Evolutionary conservation across 2,329 filamentous ascomycete genomes (phyloP).

Genomic region (Alternaria sp.): DNA sequence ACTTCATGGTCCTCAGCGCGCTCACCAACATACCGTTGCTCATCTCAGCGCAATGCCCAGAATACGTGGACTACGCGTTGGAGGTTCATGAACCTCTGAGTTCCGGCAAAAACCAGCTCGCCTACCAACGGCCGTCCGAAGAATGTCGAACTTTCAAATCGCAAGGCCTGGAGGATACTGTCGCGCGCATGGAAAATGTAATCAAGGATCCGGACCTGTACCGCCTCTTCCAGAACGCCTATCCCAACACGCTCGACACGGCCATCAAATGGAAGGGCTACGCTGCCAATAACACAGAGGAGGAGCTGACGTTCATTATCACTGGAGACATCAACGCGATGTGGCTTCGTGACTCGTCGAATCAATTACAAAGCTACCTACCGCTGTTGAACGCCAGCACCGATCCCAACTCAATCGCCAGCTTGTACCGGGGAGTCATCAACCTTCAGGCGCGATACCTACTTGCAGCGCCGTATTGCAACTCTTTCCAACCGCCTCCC

Average conservation of each 20-base stretch:
- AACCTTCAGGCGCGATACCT: conserved; percentile 75
- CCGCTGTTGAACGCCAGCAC: conserved; percentile 64
- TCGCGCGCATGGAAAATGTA: conserved; percentile 45
- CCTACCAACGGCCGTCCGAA: conserved; percentile 53
- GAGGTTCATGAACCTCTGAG: conserved; percentile 53
- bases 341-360: conserved; percentile 64
- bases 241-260: conserved; percentile 77
- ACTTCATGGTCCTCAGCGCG: conserved; percentile 18
- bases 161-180: conserved; percentile 50
- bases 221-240: conserved; percentile 74
- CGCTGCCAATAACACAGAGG: conserved; percentile 62
- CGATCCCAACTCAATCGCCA: conserved; percentile 66
- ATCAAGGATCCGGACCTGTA: conserved; percentile 66
- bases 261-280: conserved; percentile 72
- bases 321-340: conserved; percentile 65
- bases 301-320: conserved; percentile 69
- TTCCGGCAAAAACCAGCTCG: conserved; percentile 53
- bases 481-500: conserved; percentile 59
- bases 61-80: conserved; percentile 53
- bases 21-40: conserved; percentile 29
- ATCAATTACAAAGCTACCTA: conserved; percentile 75
- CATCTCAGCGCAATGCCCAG: conserved; percentile 49
- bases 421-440: conserved; percentile 72
- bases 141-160: conserved; percentile 57
- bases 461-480: conserved; percentile 63